Evolutionary conservation across 805 yeast genomes (phyloP), one percentile per base, ranked within the genome.

Genomic region (Ogataea corticis): DNA sequence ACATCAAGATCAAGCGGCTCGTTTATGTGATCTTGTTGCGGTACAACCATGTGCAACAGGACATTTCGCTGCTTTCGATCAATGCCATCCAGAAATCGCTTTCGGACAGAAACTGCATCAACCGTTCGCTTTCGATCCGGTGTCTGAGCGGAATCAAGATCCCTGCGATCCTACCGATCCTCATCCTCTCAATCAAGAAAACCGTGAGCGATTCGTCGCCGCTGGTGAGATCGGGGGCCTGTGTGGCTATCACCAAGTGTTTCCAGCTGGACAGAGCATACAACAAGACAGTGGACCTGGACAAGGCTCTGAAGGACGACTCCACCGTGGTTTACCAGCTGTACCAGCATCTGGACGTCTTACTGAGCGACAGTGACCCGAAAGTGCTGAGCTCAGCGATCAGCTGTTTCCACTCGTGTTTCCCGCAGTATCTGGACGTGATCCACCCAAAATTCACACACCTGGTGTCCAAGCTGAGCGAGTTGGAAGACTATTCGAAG

Each of bases 31-130:
- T 87, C 55, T 67, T 94, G 39, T 69, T 83, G 34, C 74, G 86
- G 45, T 89, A 80, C 62, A 94, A 96, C 18, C 95, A 88, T 50
- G 65, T 72, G 44, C 91, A 88, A 54, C 96, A 94, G 9, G 96
- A 91, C 62, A 76, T 87, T n/a, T 94, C 98, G 2, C 73, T 94
- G 16, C 71, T 94, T 37, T 82, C 96, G 1, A 87, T 94, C 52
- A 94, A 94, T 64, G 87, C 97, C 1, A 86, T 94, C 39, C 99
- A 94, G 63, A 89, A 87, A 65, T 75, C 88, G 1, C 67, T 92
- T 23, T 71, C 76, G 9, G 96, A 89, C 55, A 80, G 80, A 52
- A 77, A 76, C 49, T 85, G 95, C 2, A 74, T 79, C 10, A 70
- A 76, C 14, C 71, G 98, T 51, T 77, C 91, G 2, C 70, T 87